Conservation (phyloP, 306 rosid species). For the Fragaria ananassa region DNA sequence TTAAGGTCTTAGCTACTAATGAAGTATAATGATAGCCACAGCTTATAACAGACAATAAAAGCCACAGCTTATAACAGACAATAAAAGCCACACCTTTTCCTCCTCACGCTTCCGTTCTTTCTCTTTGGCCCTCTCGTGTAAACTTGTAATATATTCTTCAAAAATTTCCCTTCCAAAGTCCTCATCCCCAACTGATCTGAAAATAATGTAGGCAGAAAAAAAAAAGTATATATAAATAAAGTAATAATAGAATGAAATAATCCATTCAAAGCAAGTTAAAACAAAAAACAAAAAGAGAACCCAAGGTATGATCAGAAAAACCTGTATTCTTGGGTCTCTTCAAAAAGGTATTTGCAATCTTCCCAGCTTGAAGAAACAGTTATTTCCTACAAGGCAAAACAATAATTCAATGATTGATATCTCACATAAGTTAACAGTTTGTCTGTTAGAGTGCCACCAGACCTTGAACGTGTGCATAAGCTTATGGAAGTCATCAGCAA, state of each 20-base stretch:
- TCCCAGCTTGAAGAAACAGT: conserved; percentile 78
- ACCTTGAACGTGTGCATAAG: conserved; percentile 74
- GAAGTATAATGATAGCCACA: background rate
- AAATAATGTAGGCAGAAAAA: conserved; percentile 7
- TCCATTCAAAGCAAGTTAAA: background rate
- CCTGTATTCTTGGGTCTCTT: conserved; percentile 93
- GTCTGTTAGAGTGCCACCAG: conserved; percentile 16
- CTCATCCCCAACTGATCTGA: conserved; percentile 81
- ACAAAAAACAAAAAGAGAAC: background rate
- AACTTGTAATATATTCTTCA: conserved; percentile 63
- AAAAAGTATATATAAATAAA: background rate
- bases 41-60: background rate
- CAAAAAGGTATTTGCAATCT: conserved; percentile 75
- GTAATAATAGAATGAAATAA: background rate
- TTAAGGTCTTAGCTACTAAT: background rate
- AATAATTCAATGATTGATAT: conserved; percentile 6
- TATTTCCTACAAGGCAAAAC: conserved; percentile 57
- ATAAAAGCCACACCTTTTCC: conserved; percentile 52
- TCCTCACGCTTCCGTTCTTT: conserved; percentile 97
- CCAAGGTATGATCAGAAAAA: conserved; percentile 18
- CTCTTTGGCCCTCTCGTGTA: conserved; percentile 87
- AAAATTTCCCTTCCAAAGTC: conserved; percentile 59
- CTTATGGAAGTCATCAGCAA: conserved; percentile 83
- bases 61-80: background rate
- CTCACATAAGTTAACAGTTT: background rate